These are phyloP conservation scores for Pseudoperonospora humuli DNA, from an alignment of 352 stramenopile genomes.

Conservation along the genomic window DNA sequence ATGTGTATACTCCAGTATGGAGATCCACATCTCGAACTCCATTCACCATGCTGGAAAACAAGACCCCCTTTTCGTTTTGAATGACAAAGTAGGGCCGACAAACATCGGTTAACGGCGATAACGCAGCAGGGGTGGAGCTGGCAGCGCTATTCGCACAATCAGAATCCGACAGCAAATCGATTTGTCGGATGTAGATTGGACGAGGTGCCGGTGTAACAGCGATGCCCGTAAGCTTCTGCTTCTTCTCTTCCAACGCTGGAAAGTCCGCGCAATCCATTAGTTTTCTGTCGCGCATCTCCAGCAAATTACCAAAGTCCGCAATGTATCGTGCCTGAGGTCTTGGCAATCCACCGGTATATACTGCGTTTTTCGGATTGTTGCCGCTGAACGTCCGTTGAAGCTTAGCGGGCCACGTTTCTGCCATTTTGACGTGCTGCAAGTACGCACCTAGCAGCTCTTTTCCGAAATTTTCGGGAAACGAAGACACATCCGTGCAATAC, in stretches of 20 bases:
- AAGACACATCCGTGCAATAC: slow-evolving; percentile 60
- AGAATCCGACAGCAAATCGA: slow-evolving; percentile 39
- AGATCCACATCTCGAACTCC: slow-evolving; percentile 64
- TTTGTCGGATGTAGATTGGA: slow-evolving; percentile 73
- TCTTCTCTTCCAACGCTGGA: slow-evolving; percentile 46
- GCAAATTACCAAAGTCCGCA: slow-evolving; percentile 62
- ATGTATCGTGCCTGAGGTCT: slow-evolving; percentile 75
- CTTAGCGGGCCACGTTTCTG: slow-evolving; percentile 67
- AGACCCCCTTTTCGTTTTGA: slow-evolving; percentile 77
- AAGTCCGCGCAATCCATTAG: slow-evolving; percentile 39
- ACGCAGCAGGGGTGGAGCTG: not conserved
- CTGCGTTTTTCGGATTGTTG: slow-evolving; percentile 56
- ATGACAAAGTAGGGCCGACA: slow-evolving; percentile 83
- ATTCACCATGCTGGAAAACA: slow-evolving; percentile 84
- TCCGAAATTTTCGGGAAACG: slow-evolving; percentile 62
- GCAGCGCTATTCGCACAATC: slow-evolving; percentile 12
- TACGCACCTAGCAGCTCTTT: slow-evolving; percentile 70
- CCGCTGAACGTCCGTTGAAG: slow-evolving; percentile 72
- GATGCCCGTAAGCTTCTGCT: slow-evolving; percentile 73
- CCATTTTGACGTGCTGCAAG: slow-evolving; percentile 64
- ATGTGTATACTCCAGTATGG: slow-evolving; percentile 44
- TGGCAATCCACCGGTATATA: slow-evolving; percentile 55
- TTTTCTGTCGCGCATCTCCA: slow-evolving; percentile 68
- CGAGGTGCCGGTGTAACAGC: slow-evolving; percentile 60
- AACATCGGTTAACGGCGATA: slow-evolving; percentile 16